Base-by-base conservation (phyloP, 805 yeast genomes). In the Candida awuae region DNA sequence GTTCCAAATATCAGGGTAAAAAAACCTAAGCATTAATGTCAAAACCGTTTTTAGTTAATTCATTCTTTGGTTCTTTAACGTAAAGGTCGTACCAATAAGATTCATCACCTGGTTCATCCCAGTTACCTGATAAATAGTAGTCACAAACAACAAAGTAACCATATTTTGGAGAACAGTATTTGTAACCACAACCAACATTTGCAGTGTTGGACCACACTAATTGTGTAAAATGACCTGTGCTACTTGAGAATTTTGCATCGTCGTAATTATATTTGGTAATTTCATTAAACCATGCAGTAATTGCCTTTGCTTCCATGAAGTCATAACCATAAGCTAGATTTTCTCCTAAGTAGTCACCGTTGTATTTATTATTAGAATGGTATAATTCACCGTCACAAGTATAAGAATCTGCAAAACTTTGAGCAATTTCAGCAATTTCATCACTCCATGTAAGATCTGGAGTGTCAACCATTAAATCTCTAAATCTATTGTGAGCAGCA, bases 211-310 rank as follows among this genome's bases (percentile, higher is more conserved):
- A 70, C 95, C 95, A 84, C 23, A 84, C 74, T 33, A 84, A 64
- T 58, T 83, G 92, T 16, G 94, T 82, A 62, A 83, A 85, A 60
- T 85, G 95, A 34, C 90, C 90, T 32, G 87, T 75, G 10, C 61
- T 52, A 22, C 53, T 62, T 32, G 67, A 50, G 59, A 65, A 71
- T 2, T 61, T 65, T 23, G 78, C 76, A 48, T 63, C 64, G 20
- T 67, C 54, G 61, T 68, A 76, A 54, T 70, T 61, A 63, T 80
- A 82, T 6, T 54, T 36, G 32, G 51, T 41, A 39, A 76, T 69
- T 58, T 84, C 94, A 46, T 70, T 65, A 63, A 82, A 84, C 92
- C 94, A 84, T 3, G 84, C 88, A 21, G 68, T 67, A 10, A 80
- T 77, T 3, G 85, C 83, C 3, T 72, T 79, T 4, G 74, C 59